Conservation (phyloP, 1,284 basidiomycete species). For the Austroboletus novae-zelandiae region DNA sequence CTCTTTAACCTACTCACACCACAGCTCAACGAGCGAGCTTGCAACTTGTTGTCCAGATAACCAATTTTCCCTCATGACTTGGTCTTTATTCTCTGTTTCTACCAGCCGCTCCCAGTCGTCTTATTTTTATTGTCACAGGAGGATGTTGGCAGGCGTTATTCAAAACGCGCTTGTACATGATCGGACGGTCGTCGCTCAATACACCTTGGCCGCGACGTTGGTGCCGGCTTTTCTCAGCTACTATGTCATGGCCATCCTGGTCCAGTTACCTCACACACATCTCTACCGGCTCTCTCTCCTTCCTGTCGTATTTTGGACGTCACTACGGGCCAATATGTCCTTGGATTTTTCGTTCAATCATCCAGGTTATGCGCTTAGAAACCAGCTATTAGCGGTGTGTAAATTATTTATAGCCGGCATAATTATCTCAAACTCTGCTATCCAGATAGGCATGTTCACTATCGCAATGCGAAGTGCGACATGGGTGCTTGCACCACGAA, state of each 20-base stretch:
- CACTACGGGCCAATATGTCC: constrained; percentile 11
- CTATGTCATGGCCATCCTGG: constrained; percentile 31
- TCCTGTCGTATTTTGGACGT: constrained; percentile 20
- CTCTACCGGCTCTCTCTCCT: constrained; percentile 25
- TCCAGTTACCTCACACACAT: constrained; percentile 23
- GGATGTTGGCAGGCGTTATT: constrained; percentile 1
- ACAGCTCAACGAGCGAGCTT: too few relatives aligned
- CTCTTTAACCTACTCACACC: not conserved
- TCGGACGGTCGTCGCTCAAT: constrained; percentile 16
- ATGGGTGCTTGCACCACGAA: constrained; percentile 20
- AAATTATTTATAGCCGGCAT: too few relatives aligned
- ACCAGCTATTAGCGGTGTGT: constrained; percentile 26
- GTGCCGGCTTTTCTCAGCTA: constrained; percentile 14
- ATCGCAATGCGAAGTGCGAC: constrained; percentile 25
- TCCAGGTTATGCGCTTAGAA: constrained; percentile 16
- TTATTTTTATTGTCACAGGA: not conserved
- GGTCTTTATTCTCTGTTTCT: constrained; percentile 10
- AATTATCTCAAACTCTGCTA: not conserved
- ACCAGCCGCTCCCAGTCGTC: too few relatives aligned
- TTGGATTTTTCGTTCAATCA: constrained; percentile 24
- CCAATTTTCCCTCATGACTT: constrained; percentile 9
- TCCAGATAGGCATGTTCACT: constrained; percentile 25
- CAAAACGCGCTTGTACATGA: constrained; percentile 16
- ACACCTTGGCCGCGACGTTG: constrained; percentile 18
- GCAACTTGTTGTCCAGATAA: not conserved